Conservation (phyloP, 2,329 filamentous ascomycete species). For the Hortaea werneckii region DNA sequence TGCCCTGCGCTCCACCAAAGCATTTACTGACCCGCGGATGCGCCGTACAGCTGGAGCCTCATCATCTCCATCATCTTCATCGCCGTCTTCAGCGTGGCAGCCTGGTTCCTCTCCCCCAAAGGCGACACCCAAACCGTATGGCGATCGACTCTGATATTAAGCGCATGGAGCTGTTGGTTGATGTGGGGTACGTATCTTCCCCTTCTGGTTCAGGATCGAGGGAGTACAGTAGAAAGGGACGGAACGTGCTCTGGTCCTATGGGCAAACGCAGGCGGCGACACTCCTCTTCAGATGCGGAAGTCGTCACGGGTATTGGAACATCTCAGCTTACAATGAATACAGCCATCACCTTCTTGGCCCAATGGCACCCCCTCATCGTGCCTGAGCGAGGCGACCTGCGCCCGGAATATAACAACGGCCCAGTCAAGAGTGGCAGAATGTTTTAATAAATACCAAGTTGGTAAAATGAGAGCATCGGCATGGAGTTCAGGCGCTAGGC, state of each 20-base stretch:
- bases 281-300: no score
- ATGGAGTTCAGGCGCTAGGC: background rate
- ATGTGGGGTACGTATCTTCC: conserved; percentile 70
- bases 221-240: no score
- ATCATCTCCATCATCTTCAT: conserved; percentile 81
- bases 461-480: background rate
- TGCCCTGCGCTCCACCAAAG: background rate
- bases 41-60: conserved; percentile 61
- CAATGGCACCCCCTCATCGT: conserved; percentile 88
- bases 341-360: conserved; percentile 84
- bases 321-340: background rate
- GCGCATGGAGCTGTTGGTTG: conserved; percentile 82
- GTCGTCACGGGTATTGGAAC: no score
- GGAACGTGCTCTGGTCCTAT: no score
- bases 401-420: conserved; percentile 41
- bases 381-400: conserved; percentile 61
- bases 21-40: background rate
- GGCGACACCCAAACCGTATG: conserved; percentile 93
- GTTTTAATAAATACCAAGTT: background rate
- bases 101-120: conserved; percentile 87
- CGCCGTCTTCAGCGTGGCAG: conserved; percentile 60
- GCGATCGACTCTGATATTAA: conserved; percentile 85
- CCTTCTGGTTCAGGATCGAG: background rate
- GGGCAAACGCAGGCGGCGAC: no score
- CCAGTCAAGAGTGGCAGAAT: conserved; percentile 6